Evolutionary conservation across 352 stramenopile species (phyloP), one percentile per base, ranked within the genome.

Genomic region (Phytophthora macrochlamydospora): DNA sequence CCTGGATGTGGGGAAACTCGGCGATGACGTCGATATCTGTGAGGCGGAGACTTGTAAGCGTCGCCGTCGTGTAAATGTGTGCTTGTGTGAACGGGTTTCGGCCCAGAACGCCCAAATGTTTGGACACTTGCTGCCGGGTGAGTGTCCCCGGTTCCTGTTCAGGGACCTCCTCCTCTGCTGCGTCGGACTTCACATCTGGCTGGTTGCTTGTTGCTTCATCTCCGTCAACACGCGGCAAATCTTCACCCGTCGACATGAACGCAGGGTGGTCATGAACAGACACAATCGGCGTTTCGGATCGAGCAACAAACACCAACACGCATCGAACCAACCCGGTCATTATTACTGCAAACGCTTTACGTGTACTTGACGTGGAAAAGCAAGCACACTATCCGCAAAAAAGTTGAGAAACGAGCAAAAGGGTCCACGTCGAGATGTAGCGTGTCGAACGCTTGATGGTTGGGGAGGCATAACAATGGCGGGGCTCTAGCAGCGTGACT

Each of bases 11-110:
- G 2, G 67, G 69, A 50, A 90, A 92, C 18, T 80, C 76, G 6
- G 62, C 60, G 18, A 91, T 67, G 0, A 59, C 62, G 2, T 70
- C 37, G n/a, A 92, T 57, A 59, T 91, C 69, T 0, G 59, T 57
- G 30, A 91, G 72, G 28, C 67, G 56, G 4, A 89, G 69, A 28
- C 52, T 55, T 11, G 49, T 58, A 2, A 92, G 74, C 28, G 70
- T 74, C 13, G 76, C 77, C 4, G 79, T 91, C 7, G 85, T 93
- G 67, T 74, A 91, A 31, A 93, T 71, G 40, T 87, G 82, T 29
- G 67, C 71, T 14, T 87, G 76, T 1, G 81, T 84, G 70, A 86
- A 91, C 45, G 85, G 85, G 38, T 91, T 84, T 58, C 75, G 81
- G 6, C 85, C 80, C 5, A 93, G 44, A 11, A 85, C 71, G 46